Conservation (phyloP, 257 asterid species). For the Paraleonurus japonicus region DNA sequence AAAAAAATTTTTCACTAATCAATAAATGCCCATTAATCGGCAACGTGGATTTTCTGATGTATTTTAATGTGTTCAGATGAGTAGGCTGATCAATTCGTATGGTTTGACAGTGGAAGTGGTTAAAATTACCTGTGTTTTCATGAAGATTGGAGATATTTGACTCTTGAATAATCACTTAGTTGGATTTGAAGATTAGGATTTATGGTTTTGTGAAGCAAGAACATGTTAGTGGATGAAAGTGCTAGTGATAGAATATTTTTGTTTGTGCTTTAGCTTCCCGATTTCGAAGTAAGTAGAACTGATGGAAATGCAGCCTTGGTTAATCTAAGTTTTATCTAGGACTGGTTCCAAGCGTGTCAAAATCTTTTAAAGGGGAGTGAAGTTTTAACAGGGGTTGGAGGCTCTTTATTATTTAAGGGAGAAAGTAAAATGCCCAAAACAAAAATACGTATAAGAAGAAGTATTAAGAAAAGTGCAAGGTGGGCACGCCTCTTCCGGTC, state of each 20-base stretch:
- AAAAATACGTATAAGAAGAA: neutral
- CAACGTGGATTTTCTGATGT: slow-evolving; percentile 9
- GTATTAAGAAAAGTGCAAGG: neutral
- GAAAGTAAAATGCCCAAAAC: neutral
- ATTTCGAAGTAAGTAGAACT: neutral
- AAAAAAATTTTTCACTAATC: neutral
- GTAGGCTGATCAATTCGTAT: neutral
- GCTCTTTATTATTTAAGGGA: neutral
- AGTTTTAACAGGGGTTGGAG: neutral
- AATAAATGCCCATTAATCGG: neutral
- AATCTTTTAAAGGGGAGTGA: neutral
- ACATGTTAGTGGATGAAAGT: neutral
- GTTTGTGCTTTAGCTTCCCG: neutral
- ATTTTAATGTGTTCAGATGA: neutral
- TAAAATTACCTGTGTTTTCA: neutral
- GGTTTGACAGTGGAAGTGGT: neutral
- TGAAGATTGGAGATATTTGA: neutral
- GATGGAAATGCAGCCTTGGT: neutral
- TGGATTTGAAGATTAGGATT: neutral
- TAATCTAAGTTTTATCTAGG: neutral
- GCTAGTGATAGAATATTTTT: neutral
- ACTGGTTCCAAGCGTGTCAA: neutral
- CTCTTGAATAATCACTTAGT: neutral
- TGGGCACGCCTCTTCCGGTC: neutral
- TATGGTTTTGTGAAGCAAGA: slow-evolving; percentile 14